Evolutionary conservation across 129 eudicot species (phyloP).

Genomic region (Calendula officinalis): DNA sequence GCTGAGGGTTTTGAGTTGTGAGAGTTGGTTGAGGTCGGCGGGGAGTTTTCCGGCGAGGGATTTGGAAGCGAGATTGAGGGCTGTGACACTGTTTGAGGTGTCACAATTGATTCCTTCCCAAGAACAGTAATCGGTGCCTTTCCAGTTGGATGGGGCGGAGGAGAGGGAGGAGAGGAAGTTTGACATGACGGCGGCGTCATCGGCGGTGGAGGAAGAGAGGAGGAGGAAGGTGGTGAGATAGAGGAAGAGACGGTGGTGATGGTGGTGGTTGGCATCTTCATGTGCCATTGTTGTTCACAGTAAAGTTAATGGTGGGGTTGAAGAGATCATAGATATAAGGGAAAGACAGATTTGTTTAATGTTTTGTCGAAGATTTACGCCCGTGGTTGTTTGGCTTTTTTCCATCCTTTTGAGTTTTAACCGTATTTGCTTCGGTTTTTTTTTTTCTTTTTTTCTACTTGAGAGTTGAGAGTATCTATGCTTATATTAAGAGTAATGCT

Average conservation of each 20-base stretch:
- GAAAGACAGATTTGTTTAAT: conserved; percentile 15
- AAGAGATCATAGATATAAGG: conserved; percentile 13
- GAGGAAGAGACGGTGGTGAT: conserved; percentile 16
- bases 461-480: no score
- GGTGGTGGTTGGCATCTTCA: conserved; percentile 32
- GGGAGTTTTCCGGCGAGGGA: conserved; percentile 57
- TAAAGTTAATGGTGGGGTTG: conserved; percentile 9
- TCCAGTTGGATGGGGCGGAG: conserved; percentile 44
- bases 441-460: no score
- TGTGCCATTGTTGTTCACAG: conserved; percentile 28
- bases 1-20: conserved; percentile 41
- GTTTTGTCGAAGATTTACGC: conserved; percentile 1
- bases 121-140: conserved; percentile 30
- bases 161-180: conserved; percentile 31
- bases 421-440: no score
- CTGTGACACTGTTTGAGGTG: conserved; percentile 37
- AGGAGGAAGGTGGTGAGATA: conserved; percentile 21
- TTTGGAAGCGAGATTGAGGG: conserved; percentile 37
- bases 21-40: conserved; percentile 37
- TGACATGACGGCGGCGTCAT: conserved; percentile 47
- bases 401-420: no score
- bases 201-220: conserved; percentile 38
- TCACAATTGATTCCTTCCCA: conserved; percentile 55
- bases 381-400: no score
- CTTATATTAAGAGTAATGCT: no score